phyloP scores from a whole-genome alignment of 306 rosid species.

The Vigna unguiculata region DNA sequence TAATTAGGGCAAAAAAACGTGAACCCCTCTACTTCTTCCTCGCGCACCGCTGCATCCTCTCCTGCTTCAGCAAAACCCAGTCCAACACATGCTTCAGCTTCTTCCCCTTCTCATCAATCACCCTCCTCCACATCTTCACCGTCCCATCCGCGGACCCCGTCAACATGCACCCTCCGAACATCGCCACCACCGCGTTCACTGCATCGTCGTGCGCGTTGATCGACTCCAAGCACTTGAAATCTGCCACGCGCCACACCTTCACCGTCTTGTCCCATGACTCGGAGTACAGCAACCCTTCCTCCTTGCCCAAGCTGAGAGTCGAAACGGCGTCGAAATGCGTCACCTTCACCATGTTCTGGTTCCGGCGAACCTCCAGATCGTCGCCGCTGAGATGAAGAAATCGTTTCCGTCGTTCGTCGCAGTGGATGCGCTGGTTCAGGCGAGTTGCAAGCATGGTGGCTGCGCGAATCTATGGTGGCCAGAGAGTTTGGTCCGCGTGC shows the following conservation, averaged over 20 bases:
- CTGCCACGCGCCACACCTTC: constrained; percentile 88
- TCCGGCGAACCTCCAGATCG: constrained; percentile 72
- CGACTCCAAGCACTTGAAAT: constrained; percentile 80
- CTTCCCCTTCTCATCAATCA: constrained; percentile 44
- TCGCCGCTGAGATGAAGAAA: too few relatives aligned
- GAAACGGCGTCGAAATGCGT: constrained; percentile 89
- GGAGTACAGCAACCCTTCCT: constrained; percentile 68
- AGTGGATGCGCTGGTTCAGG: too few relatives aligned
- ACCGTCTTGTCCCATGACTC: constrained; percentile 89
- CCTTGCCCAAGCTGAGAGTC: constrained; percentile 68
- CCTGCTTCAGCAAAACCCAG: constrained; percentile 73
- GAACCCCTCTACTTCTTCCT: too few relatives aligned
- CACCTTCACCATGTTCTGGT: constrained; percentile 62
- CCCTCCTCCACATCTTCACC: constrained; percentile 84
- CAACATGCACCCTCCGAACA: constrained; percentile 55
- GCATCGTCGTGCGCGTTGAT: constrained; percentile 91
- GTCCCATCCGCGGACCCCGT: constrained; percentile 95
- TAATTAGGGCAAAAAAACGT: too few relatives aligned
- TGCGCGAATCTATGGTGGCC: too few relatives aligned
- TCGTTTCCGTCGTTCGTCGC: too few relatives aligned
- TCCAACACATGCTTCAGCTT: constrained; percentile 60
- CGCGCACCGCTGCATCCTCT: too few relatives aligned
- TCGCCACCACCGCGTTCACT: constrained; percentile 69
- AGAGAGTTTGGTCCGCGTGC: too few relatives aligned
- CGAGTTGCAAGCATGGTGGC: too few relatives aligned